Base-by-base conservation (phyloP, 805 yeast genomes). In the Candida argentea region DNA sequence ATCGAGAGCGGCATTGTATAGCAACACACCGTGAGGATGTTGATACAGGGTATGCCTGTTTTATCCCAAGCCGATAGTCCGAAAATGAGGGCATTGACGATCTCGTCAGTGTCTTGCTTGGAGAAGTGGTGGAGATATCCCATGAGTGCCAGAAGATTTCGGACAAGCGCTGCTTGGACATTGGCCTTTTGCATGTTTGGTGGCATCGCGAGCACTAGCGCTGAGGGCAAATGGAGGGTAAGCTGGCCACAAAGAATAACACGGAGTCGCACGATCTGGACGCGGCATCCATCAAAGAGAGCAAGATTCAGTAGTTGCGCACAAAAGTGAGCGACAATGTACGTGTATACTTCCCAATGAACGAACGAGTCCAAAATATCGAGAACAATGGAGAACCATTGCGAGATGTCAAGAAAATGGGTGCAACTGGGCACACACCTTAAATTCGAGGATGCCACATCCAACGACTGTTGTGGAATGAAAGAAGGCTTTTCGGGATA, bases 1-100 rank as follows among this genome's bases (percentile, higher is more conserved):
- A 86, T 65, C 0, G 89, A 73, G 7, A 64, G 46, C 1, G 94
- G 93, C 19, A 81, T 62, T 45, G 83, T 94, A 47, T 80, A 84
- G 46, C 94, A 79, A 39, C 89, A 80, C 3, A 80, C 65, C 4
- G 80, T 73, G 33, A 87, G 56, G 24, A 78, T 76, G 40, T 84
- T 85, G 16, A 86, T 69, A 38, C 85, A 73, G 3, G 93, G 85
- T 20, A 77, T 69, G 0, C 85, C 82, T 0, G 93, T 74, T 35
- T 71, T 72, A 35, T 84, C 85, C 83, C 87, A 79, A 1, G 85
- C 74, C 1, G 74, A 67, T 29, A 82, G 51, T 0, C 83, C 82
- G 25, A 65, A 52, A 8, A 77, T 57, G 16, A 79, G 58, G 0
- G 85, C 63, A 31, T 65, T 66, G 11, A 82, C 64, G 14, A 83